Percentiles rank a stretch among this genome's conserved stretches.
Evolutionary conservation across 768 basidiomycete genomes (phyloP).

Genomic region (Leccinellum rugosiceps): DNA sequence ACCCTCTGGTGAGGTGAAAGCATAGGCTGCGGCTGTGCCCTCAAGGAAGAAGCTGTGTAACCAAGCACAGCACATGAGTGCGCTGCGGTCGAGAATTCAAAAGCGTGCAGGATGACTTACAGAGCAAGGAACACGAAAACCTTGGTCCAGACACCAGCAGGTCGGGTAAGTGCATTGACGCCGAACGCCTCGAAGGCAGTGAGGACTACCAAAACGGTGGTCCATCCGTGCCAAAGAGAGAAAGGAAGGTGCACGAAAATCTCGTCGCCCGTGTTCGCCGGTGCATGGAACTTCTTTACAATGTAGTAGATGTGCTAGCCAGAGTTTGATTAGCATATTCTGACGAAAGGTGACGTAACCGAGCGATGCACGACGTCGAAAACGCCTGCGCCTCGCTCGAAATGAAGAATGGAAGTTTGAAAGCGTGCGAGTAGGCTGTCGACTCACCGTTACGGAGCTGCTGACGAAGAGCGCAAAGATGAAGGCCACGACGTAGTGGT

Average conservation of each 20-base stretch:
- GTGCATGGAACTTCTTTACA: constrained; percentile 80
- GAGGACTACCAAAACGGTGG: constrained; percentile 76
- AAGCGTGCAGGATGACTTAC: constrained; percentile 38
- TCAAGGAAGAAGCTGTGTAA: constrained; percentile 80
- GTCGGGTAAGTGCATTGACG: constrained; percentile 58
- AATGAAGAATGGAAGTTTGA: constrained; percentile 15
- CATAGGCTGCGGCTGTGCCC: constrained; percentile 89
- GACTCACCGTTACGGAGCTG: constrained; percentile 53
- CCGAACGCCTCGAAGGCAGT: constrained; percentile 90
- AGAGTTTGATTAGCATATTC: constrained; percentile 12
- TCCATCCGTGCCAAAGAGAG: constrained; percentile 94
- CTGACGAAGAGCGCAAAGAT: constrained; percentile 86
- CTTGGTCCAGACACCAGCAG: constrained; percentile 86
- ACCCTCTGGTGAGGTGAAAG: constrained; percentile 86
- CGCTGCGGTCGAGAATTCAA: neutral
- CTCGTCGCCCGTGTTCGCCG: constrained; percentile 69
- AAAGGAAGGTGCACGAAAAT: constrained; percentile 94
- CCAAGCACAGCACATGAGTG: constrained; percentile 5
- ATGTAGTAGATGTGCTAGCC: constrained; percentile 86
- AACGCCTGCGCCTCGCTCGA: constrained; percentile 1
- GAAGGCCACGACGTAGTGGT: constrained; percentile 80
- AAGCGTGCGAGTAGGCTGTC: neutral
- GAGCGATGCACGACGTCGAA: neutral
- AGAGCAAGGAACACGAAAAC: constrained; percentile 92
- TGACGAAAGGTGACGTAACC: constrained; percentile 1